Evolutionary conservation across 768 basidiomycete species (phyloP), one percentile per base, ranked within the genome.

Genomic region (Pluteus cervinus): DNA sequence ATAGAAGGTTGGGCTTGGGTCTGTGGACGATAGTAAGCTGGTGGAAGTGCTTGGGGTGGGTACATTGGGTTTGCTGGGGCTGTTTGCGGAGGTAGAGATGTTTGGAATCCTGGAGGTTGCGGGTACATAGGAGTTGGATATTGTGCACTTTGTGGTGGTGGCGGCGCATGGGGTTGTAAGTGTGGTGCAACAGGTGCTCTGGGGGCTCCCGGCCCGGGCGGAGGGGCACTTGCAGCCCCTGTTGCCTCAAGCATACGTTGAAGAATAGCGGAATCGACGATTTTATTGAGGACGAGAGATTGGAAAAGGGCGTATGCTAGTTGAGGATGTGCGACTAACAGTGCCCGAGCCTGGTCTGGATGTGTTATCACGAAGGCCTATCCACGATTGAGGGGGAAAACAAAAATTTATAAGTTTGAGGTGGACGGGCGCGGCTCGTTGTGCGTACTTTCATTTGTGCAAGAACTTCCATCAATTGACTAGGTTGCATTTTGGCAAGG

Each of bases 261-360:
- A 3, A 99, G 68, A 33, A 96, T 79, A 4, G 78, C 75, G 3
- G 86, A 75, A 47, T 97, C 92, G 26, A 98, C 87, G 12, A 98
- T 88, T 51, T 92, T 88, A 72, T 93, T 89, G 33, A 97, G 63
- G 7, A 98, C 66, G 45, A 99, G 74, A 0, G 89, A 86, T 62
- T 97, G 93, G 69, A 98, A 96, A 10, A 98, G 71, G 4, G 96
- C 96, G 57, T 97, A 98, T 2, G 91, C 85, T 4, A 96, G 73
- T 61, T 98, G 94, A 12, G 96, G 96, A 50, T 97, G 84, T 12
- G 79, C 70, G 17, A 78, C 65, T 29, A 99, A 73, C 25, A 98
- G 65, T 2, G 72, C 66, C 37, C 81, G 73, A 23, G 94, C 93
- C 61, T 92, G 85, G 35, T 94, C 91, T 7, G 93, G 91, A 42